phyloP scores from a whole-genome alignment of 2,329 filamentous ascomycete genomes.

The Verruconis gallopava region DNA sequence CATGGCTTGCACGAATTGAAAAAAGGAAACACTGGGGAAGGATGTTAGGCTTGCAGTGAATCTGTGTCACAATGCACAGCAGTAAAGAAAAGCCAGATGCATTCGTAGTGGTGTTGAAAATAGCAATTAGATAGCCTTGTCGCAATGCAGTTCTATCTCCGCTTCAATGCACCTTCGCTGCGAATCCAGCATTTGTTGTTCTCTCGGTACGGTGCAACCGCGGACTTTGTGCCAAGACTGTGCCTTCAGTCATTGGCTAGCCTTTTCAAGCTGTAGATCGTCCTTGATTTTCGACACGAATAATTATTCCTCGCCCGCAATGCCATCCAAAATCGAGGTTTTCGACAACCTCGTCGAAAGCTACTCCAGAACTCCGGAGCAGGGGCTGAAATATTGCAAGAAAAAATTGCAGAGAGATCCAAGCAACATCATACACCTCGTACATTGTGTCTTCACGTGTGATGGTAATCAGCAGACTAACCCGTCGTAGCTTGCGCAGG shows the following conservation, averaged over 20 bases:
- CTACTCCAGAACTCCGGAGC: constrained; percentile 7
- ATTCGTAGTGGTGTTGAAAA: no score
- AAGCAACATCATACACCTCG: constrained; percentile 1
- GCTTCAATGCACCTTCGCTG: neutral
- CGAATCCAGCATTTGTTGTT: neutral
- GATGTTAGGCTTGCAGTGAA: no score
- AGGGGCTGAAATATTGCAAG: constrained; percentile 9
- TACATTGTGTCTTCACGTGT: neutral
- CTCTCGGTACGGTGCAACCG: neutral
- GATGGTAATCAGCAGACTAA: neutral
- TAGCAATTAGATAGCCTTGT: no score
- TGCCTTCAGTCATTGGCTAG: neutral
- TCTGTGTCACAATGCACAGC: no score
- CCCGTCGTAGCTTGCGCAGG: constrained; percentile 8
- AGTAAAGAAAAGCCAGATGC: no score
- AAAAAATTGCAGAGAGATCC: constrained; percentile 9
- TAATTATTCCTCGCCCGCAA: neutral
- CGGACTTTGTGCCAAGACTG: neutral
- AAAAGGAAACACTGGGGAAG: no score
- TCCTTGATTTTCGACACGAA: neutral
- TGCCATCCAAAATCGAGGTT: constrained; percentile 1
- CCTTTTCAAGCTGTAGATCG: neutral
- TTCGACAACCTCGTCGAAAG: constrained; percentile 8
- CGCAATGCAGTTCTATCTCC: neutral
- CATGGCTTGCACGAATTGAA: no score